Evolutionary conservation across 1,139 yeast species (phyloP).

Genomic region (Yamadazyma mexicana): DNA sequence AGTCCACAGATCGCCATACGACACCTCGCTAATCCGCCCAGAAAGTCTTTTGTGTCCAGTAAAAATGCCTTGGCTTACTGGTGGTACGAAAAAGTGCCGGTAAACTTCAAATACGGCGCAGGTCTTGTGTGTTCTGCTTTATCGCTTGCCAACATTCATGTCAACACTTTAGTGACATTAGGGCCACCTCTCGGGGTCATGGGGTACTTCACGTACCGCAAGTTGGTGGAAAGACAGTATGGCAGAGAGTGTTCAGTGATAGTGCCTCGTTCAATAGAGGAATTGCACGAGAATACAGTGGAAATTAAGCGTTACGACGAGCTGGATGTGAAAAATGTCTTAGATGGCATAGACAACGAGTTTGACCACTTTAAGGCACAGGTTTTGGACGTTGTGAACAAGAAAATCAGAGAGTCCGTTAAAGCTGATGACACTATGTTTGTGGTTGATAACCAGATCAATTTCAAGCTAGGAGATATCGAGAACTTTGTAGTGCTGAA

Average conservation of each 20-base stretch:
- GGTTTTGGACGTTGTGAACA: conserved; percentile 26
- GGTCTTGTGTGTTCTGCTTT: conserved; percentile 27
- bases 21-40: conserved; percentile 23
- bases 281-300: conserved; percentile 13
- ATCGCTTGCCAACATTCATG: conserved; percentile 38
- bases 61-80: conserved; percentile 23
- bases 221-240: conserved; percentile 16
- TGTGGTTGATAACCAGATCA: conserved; percentile 18
- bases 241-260: conserved; percentile 15
- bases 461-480: conserved; percentile 23
- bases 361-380: conserved; percentile 37
- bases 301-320: conserved; percentile 36
- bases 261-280: conserved; percentile 10
- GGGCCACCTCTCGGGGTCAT: conserved; percentile 38
- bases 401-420: conserved; percentile 24
- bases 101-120: conserved; percentile 29
- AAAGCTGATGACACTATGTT: conserved; percentile 30
- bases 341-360: conserved; percentile 39
- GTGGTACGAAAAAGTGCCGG: conserved; percentile 32
- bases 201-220: conserved; percentile 23
- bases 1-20: conserved; percentile 1
- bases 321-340: conserved; percentile 27
- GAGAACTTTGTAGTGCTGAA: conserved; percentile 31
- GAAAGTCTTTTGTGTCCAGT: conserved; percentile 32
- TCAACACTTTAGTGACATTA: conserved; percentile 32